Percentiles rank a stretch among this genome's conserved stretches.
Conservation (phyloP, 2,329 filamentous ascomycete species). For the Reticulascus tulasneorum region DNA sequence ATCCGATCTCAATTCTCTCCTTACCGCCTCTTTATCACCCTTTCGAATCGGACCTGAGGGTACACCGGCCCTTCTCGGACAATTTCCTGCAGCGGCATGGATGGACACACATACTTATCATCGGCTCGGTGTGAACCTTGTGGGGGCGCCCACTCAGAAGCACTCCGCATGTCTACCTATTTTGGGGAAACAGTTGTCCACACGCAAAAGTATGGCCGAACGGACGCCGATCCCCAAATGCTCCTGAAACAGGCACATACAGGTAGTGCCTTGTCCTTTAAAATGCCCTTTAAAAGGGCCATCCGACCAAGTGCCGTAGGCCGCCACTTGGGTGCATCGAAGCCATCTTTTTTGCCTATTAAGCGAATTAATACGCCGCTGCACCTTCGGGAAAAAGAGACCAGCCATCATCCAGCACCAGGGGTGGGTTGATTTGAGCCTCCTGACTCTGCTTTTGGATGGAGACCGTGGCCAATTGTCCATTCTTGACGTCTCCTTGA, state of each 20-base stretch:
- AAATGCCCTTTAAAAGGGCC: conserved; percentile 7
- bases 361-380: neutral
- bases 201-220: conserved; percentile 17
- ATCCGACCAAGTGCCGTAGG: conserved; percentile 3
- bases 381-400: too few species aligned
- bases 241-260: conserved; percentile 13
- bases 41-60: conserved; percentile 5
- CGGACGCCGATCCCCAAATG: conserved; percentile 17
- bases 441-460: too few species aligned
- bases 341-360: conserved; percentile 6
- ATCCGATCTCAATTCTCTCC: conserved; percentile 10
- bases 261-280: conserved; percentile 7
- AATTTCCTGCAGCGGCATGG: conserved; percentile 17
- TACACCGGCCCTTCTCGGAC: conserved; percentile 20
- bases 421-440: too few species aligned
- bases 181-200: conserved; percentile 9
- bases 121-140: conserved; percentile 17
- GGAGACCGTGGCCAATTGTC: too few species aligned
- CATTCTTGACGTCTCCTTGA: too few species aligned
- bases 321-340: conserved; percentile 7
- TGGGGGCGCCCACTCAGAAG: conserved; percentile 24
- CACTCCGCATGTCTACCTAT: conserved; percentile 4
- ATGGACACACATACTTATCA: conserved; percentile 7
- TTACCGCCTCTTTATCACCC: conserved; percentile 6
- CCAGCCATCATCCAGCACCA: too few species aligned